phyloP scores from a whole-genome alignment of 2,329 filamentous ascomycete genomes.

The Exophiala xenobiotica region DNA sequence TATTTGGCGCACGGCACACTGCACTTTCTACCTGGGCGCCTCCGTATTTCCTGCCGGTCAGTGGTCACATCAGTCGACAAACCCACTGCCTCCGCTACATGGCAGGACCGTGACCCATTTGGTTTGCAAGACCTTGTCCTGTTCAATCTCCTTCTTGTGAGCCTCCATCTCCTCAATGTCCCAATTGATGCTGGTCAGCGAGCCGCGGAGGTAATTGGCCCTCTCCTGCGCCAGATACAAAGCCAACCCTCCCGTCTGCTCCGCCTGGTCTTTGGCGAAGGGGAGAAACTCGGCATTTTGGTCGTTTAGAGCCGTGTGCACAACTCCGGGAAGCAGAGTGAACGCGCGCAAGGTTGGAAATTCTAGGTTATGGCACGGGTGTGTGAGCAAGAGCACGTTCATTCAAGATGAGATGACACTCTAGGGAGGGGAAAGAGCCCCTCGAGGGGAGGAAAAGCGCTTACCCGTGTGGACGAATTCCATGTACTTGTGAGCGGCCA shows the following conservation, averaged over 20 bases:
- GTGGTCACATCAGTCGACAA: too few species aligned
- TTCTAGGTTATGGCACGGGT: too few species aligned
- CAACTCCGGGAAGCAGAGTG: conserved; percentile 1
- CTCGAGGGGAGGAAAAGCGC: too few species aligned
- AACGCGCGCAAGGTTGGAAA: neutral
- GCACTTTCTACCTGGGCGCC: too few species aligned
- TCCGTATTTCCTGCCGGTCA: too few species aligned
- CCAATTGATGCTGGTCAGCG: neutral
- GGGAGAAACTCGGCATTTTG: neutral
- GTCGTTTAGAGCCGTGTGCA: neutral
- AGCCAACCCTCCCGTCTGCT: neutral
- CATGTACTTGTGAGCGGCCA: neutral
- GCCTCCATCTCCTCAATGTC: neutral
- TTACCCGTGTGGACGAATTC: neutral
- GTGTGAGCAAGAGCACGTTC: too few species aligned
- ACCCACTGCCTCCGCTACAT: neutral
- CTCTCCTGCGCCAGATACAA: neutral
- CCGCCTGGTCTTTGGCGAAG: neutral
- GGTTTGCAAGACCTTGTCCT: neutral
- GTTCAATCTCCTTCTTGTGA: neutral
- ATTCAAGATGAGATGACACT: too few species aligned
- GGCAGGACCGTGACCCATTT: neutral
- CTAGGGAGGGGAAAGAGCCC: too few species aligned
- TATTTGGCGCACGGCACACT: too few species aligned
- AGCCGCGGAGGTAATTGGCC: neutral